These are phyloP conservation scores for Syzygium malaccense DNA, from an alignment of 441 rosid genomes.

Conservation along the genomic window DNA sequence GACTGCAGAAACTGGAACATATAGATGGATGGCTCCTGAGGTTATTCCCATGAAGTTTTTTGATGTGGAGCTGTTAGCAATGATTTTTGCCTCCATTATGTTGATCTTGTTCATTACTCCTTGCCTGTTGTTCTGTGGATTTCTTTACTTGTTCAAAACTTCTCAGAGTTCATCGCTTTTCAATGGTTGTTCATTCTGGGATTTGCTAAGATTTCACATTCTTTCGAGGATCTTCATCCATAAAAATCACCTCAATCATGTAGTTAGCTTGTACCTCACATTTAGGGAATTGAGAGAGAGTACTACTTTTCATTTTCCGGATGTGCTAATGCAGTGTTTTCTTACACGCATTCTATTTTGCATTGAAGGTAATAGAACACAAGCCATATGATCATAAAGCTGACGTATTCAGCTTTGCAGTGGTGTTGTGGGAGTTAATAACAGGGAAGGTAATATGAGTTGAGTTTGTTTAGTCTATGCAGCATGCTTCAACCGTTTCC, in stretches of 20 bases:
- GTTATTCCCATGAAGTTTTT: conserved; percentile 17
- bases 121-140: neutral
- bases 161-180: neutral
- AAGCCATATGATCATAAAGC: conserved; percentile 66
- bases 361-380: conserved; percentile 53
- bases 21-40: conserved; percentile 99
- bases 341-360: conserved; percentile 18
- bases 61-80: neutral
- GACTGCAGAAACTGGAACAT: conserved; percentile 99
- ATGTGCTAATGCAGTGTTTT: neutral
- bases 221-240: neutral
- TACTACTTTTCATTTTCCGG: conserved; percentile 3
- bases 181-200: neutral
- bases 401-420: conserved; percentile 54
- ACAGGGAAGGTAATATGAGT: conserved; percentile 42
- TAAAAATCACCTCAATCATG: neutral
- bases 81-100: neutral
- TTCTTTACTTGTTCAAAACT: neutral
- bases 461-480: neutral
- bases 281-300: neutral
- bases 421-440: conserved; percentile 58
- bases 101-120: neutral
- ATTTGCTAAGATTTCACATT: neutral
- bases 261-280: neutral
- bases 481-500: neutral